Evolutionary conservation across 2,329 filamentous ascomycete genomes (phyloP), one percentile per base, ranked within the genome.

Genomic region (Gaeumannomyces tritici): DNA sequence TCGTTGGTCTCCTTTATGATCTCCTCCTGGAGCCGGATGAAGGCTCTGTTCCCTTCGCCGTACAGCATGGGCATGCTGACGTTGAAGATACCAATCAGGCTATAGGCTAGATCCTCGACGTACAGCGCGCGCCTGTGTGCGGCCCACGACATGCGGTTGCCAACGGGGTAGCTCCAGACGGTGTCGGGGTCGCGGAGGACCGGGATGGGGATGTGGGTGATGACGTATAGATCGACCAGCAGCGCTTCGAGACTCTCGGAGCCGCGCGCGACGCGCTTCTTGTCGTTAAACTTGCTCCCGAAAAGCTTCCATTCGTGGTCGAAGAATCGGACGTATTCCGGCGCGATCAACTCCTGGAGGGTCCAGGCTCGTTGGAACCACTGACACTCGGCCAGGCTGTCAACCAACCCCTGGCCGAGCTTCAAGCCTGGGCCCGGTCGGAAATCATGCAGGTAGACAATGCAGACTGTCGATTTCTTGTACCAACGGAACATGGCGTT

Each of bases 361-460:
- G 68, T 69, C 67, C 68, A 70, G 12, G 67, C 67, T 15, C 68
- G 62, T 7, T n/a, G 63, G 55, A 67, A 66, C 65, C 65, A 67
- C 2, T 33, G 29, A 31, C 29, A 31, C 4, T 9, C 4, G 29
- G 42, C 33, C 59, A 62, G 2, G n/a, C n/a, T n/a, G n/a, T n/a
- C n/a, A n/a, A n/a, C n/a, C n/a, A n/a, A n/a, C n/a, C n/a, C n/a
- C n/a, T n/a, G n/a, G n/a, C 29, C 29, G 29, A 8, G 29, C 29
- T 29, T 8, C 29, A 29, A 8, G 35, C 21, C 35, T 15, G 11
- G 42, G 13, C 24, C 12, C 21, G 27, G 51, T 72, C 71, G 3
- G 64, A 62, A 13, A 75, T n/a, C n/a, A n/a, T n/a, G n/a, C n/a
- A n/a, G 66, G 59, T 68, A 75, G 21, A 69, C 73, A 63, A 74